phyloP scores from a whole-genome alignment of 108 stramenopile genomes.

The Pseudonitzschia delicatissima region DNA sequence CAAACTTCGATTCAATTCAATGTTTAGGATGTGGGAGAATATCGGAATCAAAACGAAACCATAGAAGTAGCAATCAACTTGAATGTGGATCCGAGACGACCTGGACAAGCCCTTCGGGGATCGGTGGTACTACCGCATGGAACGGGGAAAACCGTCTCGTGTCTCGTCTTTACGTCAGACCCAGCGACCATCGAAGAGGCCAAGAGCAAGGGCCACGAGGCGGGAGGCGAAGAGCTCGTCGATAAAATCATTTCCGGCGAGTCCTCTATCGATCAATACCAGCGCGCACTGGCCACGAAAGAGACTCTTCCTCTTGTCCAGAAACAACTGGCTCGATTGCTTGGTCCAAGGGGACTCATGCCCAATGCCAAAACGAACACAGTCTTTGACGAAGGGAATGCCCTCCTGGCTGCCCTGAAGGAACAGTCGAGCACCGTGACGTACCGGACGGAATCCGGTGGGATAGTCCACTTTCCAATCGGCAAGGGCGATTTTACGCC shows the following conservation, averaged over 20 bases:
- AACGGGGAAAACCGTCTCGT: constrained; percentile 83
- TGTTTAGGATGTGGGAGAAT: constrained; percentile 25
- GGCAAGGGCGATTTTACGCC: constrained; percentile 80
- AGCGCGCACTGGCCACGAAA: constrained; percentile 85
- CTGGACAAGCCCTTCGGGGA: constrained; percentile 89
- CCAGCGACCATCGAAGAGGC: constrained; percentile 61
- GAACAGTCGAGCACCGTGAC: constrained; percentile 73
- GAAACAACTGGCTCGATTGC: constrained; percentile 69
- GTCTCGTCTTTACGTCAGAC: constrained; percentile 88
- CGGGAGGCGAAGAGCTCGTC: constrained; percentile 84
- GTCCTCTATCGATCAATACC: constrained; percentile 51
- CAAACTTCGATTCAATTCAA: not conserved
- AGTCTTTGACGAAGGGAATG: constrained; percentile 57
- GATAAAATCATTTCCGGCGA: constrained; percentile 71
- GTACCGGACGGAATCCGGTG: constrained; percentile 86
- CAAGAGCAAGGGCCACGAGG: constrained; percentile 66
- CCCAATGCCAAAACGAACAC: constrained; percentile 95
- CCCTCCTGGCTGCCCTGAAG: constrained; percentile 44
- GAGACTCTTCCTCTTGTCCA: constrained; percentile 80
- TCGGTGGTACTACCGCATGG: constrained; percentile 86
- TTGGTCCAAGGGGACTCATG: constrained; percentile 96
- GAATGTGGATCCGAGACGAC: constrained; percentile 93
- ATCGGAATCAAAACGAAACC: constrained; percentile 77
- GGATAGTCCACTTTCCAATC: constrained; percentile 85
- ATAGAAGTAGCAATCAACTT: constrained; percentile 85